These are phyloP conservation scores for Clarkia xantiana DNA, from an alignment of 345 rosid genomes.

Conservation along the genomic window DNA sequence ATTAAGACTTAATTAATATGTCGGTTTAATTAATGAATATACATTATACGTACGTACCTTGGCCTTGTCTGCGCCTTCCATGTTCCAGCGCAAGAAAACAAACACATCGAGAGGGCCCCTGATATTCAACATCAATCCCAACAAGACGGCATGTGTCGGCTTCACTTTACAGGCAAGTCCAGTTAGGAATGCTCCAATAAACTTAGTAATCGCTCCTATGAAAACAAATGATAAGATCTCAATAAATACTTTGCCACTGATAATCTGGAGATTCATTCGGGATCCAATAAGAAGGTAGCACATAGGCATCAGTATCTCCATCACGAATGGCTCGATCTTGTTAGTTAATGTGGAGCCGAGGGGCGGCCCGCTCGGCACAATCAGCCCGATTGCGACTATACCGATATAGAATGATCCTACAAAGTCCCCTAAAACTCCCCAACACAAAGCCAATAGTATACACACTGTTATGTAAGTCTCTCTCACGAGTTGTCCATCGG, in stretches of 20 bases:
- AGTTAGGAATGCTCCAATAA: no score
- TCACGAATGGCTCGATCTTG: neutral
- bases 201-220: no score
- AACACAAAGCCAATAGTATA: neutral
- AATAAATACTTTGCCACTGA: neutral
- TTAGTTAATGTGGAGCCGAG: neutral
- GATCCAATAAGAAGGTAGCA: neutral
- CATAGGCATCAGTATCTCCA: neutral
- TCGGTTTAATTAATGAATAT: no score
- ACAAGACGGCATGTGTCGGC: conserved; percentile 3
- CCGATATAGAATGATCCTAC: neutral
- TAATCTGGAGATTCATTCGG: neutral
- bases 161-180: conserved; percentile 1
- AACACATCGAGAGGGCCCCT: conserved; percentile 13
- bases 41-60: neutral
- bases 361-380: neutral
- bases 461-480: neutral
- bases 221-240: no score
- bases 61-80: neutral
- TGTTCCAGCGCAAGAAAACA: neutral
- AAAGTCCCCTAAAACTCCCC: neutral
- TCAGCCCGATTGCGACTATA: neutral
- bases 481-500: conserved; percentile 8
- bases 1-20: no score
- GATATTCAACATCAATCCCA: conserved; percentile 17